phyloP scores from a whole-genome alignment of 306 rosid species.

The Trifolium pratense region DNA sequence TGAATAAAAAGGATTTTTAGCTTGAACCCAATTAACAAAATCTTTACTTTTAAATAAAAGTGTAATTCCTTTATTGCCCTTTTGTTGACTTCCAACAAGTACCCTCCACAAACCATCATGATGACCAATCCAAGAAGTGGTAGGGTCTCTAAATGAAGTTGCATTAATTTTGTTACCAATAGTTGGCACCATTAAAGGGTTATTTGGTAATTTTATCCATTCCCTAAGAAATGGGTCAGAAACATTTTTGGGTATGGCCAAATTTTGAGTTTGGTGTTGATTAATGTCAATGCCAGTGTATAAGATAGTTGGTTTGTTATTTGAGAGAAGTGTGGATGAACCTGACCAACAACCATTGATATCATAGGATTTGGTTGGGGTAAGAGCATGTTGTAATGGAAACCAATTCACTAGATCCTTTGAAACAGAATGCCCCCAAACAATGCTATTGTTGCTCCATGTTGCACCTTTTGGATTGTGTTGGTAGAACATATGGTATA shows the following conservation, averaged over 20 bases:
- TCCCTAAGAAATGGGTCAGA: constrained; percentile 50
- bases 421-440: constrained; percentile 53
- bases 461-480: constrained; percentile 44
- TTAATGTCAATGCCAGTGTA: constrained; percentile 43
- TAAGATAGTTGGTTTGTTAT: constrained; percentile 18
- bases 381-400: constrained; percentile 35
- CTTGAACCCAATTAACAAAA: constrained; percentile 49
- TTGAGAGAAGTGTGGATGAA: constrained; percentile 42
- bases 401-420: constrained; percentile 49
- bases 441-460: constrained; percentile 33
- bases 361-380: constrained; percentile 40
- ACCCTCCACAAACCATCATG: constrained; percentile 54
- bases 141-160: constrained; percentile 47
- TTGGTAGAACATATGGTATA: constrained; percentile 49
- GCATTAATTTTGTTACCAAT: constrained; percentile 33
- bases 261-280: constrained; percentile 39
- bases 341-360: constrained; percentile 48
- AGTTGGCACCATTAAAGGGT: constrained; percentile 37
- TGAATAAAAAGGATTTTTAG: constrained; percentile 45
- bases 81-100: constrained; percentile 47
- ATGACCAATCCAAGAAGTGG: constrained; percentile 50
- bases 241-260: constrained; percentile 41
- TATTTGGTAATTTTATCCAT: constrained; percentile 45
- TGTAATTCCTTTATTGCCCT: constrained; percentile 41
- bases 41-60: constrained; percentile 54